phyloP scores from a whole-genome alignment of 352 stramenopile genomes.

The Pythium folliculosum region DNA sequence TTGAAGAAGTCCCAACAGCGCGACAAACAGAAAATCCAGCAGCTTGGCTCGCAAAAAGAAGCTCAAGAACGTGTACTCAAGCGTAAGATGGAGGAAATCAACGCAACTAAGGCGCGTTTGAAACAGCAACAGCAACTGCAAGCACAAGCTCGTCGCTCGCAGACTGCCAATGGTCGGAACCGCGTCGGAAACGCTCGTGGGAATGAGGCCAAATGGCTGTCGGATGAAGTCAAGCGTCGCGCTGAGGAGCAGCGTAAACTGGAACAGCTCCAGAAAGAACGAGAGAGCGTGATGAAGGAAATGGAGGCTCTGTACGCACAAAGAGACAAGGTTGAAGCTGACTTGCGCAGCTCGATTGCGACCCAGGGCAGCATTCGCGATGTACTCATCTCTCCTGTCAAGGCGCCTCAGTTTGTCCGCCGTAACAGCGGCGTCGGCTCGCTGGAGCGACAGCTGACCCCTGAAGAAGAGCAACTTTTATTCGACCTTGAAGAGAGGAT shows the following conservation, averaged over 20 bases:
- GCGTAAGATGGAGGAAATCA: conserved; percentile 87
- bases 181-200: conserved; percentile 22
- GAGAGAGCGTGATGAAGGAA: conserved; percentile 72
- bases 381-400: conserved; percentile 76
- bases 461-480: conserved; percentile 78
- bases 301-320: conserved; percentile 82
- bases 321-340: conserved; percentile 66
- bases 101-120: conserved; percentile 71
- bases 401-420: conserved; percentile 43
- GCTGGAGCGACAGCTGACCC: conserved; percentile 58
- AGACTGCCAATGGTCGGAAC: conserved; percentile 53
- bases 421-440: conserved; percentile 42
- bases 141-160: conserved; percentile 69
- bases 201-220: conserved; percentile 78
- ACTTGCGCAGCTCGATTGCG: conserved; percentile 66
- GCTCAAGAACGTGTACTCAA: conserved; percentile 86
- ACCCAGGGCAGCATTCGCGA: conserved; percentile 72
- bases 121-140: conserved; percentile 84
- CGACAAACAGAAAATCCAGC: conserved; percentile 84
- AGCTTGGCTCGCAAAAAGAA: conserved; percentile 79
- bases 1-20: conserved; percentile 81
- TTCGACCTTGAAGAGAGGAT: conserved; percentile 87
- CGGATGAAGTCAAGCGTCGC: conserved; percentile 79
- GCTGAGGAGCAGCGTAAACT: conserved; percentile 84
- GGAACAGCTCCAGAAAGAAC: conserved; percentile 80